A percentile compares a stretch with the other conserved stretches of the same genome.
Evolutionary conservation across 2,329 filamentous ascomycete species (phyloP).

Genomic region (Talaromyces sp.): DNA sequence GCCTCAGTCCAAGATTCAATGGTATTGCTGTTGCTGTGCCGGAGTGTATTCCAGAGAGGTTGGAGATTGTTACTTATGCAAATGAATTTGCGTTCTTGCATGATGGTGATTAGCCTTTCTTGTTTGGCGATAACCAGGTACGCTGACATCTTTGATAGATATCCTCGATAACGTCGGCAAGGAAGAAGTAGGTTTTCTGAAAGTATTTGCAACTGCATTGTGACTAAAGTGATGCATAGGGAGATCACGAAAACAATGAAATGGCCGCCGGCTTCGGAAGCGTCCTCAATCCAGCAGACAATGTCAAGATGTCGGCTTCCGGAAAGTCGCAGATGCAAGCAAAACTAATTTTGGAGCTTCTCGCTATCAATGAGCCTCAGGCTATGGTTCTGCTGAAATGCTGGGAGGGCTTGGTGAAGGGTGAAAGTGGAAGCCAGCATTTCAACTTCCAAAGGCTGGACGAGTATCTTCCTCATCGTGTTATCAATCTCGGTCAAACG

Average conservation of each 20-base stretch:
- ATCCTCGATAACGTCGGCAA: not conserved
- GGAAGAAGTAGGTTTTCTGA: not conserved
- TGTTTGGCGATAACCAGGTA: not conserved
- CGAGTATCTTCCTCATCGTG: constrained; percentile 28
- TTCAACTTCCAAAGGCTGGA: constrained; percentile 23
- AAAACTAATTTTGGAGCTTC: not conserved
- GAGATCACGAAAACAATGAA: constrained; percentile 25
- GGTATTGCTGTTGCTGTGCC: constrained; percentile 35
- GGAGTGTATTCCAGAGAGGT: constrained; percentile 38
- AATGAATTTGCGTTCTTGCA: constrained; percentile 43
- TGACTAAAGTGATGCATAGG: constrained; percentile 24
- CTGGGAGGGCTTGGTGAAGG: not conserved
- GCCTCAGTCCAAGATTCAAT: constrained; percentile 23
- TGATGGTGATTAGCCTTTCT: constrained; percentile 31
- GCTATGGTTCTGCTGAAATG: constrained; percentile 3
- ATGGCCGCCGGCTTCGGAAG: constrained; percentile 25
- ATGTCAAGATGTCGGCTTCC: not conserved
- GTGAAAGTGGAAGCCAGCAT: not conserved
- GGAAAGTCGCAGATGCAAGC: constrained; percentile 5
- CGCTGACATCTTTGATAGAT: not conserved
- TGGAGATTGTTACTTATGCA: constrained; percentile 40
- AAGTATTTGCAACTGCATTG: not conserved
- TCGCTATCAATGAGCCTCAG: not conserved
- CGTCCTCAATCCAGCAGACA: constrained; percentile 16
- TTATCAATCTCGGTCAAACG: constrained; percentile 29